These are phyloP conservation scores for Paspalum vaginatum DNA, from an alignment of 176 grass and related monocot genomes.

Conservation along the genomic window DNA sequence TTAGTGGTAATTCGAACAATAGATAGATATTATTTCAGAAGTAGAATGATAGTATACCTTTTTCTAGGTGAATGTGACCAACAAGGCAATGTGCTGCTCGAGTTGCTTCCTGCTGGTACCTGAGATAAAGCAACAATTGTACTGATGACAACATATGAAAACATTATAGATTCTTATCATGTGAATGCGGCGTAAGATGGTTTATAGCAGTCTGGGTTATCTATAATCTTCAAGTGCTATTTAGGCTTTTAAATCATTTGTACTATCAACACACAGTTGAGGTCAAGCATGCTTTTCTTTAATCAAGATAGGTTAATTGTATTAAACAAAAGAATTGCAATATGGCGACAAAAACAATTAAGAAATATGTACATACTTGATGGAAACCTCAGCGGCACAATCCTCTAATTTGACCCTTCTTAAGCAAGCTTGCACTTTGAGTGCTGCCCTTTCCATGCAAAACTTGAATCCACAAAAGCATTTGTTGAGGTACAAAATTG, in stretches of 20 bases:
- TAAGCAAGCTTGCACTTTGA: conserved; percentile 48
- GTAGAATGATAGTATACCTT: conserved; percentile 46
- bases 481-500: conserved; percentile 54
- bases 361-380: conserved; percentile 46
- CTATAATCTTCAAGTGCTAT: conserved; percentile 1
- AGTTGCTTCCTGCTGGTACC: conserved; percentile 52
- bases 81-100: conserved; percentile 53
- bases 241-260: not conserved
- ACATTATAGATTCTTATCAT: not conserved
- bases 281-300: not conserved
- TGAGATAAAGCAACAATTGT: conserved; percentile 37
- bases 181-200: not conserved
- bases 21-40: conserved; percentile 11
- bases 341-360: conserved; percentile 4
- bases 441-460: conserved; percentile 58
- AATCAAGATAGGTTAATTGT: not conserved
- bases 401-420: conserved; percentile 54
- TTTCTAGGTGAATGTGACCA: conserved; percentile 68
- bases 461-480: conserved; percentile 43
- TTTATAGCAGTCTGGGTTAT: conserved; percentile 9
- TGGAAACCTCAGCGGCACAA: conserved; percentile 43
- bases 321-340: not conserved
- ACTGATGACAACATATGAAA: conserved; percentile 27
- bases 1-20: conserved; percentile 13
- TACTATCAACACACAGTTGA: not conserved